Base-by-base conservation (phyloP, 768 basidiomycete genomes). In the Candolleomyces eurysporus region DNA sequence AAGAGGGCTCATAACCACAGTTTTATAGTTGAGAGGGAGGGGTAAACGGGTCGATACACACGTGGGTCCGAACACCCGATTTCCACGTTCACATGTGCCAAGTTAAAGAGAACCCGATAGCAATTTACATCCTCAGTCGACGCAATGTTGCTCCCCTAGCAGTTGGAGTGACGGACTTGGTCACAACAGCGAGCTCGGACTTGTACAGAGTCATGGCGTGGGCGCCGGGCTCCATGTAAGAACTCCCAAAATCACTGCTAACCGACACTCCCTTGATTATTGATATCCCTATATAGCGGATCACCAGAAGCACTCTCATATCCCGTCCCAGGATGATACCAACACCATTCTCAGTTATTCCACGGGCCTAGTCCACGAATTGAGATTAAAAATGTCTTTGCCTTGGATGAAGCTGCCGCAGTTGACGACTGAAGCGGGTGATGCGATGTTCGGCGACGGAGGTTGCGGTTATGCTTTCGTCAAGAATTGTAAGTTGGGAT, bases 201-300 rank as follows among this genome's bases (percentile, higher is more conserved):
- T 77, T 73, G 67, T 78, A 80, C 32, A 79, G 58, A n/a, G 76
- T 78, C 73, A 74, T 73, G 5, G 77, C 78, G 63, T 79, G 79
- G 1, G 77, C 78, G 16, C 78, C 78, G 7, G 78, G 76, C 60
- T 78, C 79, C 78, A 80, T 80, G 58, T 68, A 69, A 5, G 79
- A 78, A 13, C 67, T 72, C 30, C 19, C 13, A 43, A 26, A 22
- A 39, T 14, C 26, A 4, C 26, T 26, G 11, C 19, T 48, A 42
- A 17, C 49, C 30, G 10, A 48, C 30, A 69, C 71, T 63, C 58
- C 70, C 71, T 66, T 76, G 76, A 63, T 74, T 74, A 63, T 77
- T 63, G 48, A 76, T 77, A 61, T 77, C 75, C 19, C 75, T 60
- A 63, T 73, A 66, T 65, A 74, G 73, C 5, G 73, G 73, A 8